Conservation (phyloP, 768 basidiomycete species). For the Podaxis sp. region DNA sequence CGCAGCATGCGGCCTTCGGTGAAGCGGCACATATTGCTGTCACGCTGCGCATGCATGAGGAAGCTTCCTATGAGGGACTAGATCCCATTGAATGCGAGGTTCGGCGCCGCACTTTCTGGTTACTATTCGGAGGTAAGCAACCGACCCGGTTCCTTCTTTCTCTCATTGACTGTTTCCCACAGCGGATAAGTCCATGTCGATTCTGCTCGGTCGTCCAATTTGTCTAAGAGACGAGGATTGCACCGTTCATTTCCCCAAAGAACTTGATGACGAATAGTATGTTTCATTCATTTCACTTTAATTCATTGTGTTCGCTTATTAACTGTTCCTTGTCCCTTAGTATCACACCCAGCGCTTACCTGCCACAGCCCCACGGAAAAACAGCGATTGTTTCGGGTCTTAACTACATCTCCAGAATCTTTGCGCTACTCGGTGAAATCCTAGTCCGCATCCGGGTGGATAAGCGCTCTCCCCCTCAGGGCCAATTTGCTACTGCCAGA, state of each 20-base stretch:
- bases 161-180: slow-evolving; percentile 4
- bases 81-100: slow-evolving; percentile 89
- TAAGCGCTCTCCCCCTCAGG: slow-evolving; percentile 82
- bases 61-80: slow-evolving; percentile 76
- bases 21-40: slow-evolving; percentile 85
- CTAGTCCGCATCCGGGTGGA: slow-evolving; percentile 85
- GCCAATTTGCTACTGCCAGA: slow-evolving; percentile 81
- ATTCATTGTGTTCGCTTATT: slow-evolving; percentile 31
- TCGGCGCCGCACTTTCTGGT: slow-evolving; percentile 84
- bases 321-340: slow-evolving; percentile 35
- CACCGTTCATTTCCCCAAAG: slow-evolving; percentile 84
- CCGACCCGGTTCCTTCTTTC: slow-evolving; percentile 4
- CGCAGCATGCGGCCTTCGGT: slow-evolving; percentile 84
- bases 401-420: slow-evolving; percentile 84
- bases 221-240: slow-evolving; percentile 90
- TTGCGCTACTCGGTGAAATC: slow-evolving; percentile 83
- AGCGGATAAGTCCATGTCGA: slow-evolving; percentile 92
- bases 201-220: slow-evolving; percentile 81
- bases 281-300: slow-evolving; percentile 32
- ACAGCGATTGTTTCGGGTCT: slow-evolving; percentile 85
- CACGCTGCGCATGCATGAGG: slow-evolving; percentile 84
- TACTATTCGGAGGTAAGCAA: slow-evolving; percentile 78
- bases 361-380: slow-evolving; percentile 86
- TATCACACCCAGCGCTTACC: slow-evolving; percentile 81
- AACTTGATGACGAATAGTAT: slow-evolving; percentile 88